phyloP scores from a whole-genome alignment of 2,329 filamentous ascomycete species.

The Aspergillus sp. region DNA sequence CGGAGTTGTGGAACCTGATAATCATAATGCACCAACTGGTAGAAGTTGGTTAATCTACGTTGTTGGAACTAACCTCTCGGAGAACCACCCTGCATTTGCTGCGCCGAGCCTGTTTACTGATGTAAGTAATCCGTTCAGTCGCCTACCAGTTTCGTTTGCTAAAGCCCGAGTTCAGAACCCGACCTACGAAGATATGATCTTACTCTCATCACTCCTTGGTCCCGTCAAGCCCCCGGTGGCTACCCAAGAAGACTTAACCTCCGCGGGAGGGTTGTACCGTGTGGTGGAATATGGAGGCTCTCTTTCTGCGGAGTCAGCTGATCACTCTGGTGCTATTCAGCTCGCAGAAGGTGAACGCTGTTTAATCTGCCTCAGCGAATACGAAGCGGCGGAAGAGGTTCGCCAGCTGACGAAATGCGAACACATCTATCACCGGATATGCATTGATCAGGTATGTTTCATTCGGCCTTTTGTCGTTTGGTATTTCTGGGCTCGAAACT shows the following conservation, averaged over 20 bases:
- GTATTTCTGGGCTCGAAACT: slow-evolving; percentile 23
- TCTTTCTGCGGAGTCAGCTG: slow-evolving; percentile 50
- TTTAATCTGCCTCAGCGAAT: slow-evolving; percentile 66
- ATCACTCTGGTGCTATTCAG: slow-evolving; percentile 37
- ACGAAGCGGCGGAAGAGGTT: slow-evolving; percentile 61
- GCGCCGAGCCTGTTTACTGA: slow-evolving; percentile 70
- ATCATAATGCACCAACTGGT: slow-evolving; percentile 49
- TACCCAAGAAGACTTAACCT: slow-evolving; percentile 62
- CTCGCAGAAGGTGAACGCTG: slow-evolving; percentile 57
- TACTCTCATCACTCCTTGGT: slow-evolving; percentile 65
- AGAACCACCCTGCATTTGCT: slow-evolving; percentile 68
- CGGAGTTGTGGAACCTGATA: slow-evolving; percentile 63
- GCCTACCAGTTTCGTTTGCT: slow-evolving; percentile 3
- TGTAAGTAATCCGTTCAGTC: slow-evolving; percentile 41
- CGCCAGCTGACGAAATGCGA: slow-evolving; percentile 63
- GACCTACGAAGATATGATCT: slow-evolving; percentile 71
- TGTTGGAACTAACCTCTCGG: slow-evolving; percentile 67
- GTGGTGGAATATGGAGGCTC: slow-evolving; percentile 47
- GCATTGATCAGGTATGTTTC: slow-evolving; percentile 64
- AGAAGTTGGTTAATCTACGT: slow-evolving; percentile 73
- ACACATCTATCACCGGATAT: slow-evolving; percentile 67
- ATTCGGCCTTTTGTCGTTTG: neutral
- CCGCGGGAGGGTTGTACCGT: slow-evolving; percentile 61
- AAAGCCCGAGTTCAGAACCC: slow-evolving; percentile 47
- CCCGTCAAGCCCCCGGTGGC: slow-evolving; percentile 69